A percentile compares a stretch with the other conserved stretches of the same genome.
Evolutionary conservation across 345 rosid species (phyloP).

Genomic region (Turnera subulata): DNA sequence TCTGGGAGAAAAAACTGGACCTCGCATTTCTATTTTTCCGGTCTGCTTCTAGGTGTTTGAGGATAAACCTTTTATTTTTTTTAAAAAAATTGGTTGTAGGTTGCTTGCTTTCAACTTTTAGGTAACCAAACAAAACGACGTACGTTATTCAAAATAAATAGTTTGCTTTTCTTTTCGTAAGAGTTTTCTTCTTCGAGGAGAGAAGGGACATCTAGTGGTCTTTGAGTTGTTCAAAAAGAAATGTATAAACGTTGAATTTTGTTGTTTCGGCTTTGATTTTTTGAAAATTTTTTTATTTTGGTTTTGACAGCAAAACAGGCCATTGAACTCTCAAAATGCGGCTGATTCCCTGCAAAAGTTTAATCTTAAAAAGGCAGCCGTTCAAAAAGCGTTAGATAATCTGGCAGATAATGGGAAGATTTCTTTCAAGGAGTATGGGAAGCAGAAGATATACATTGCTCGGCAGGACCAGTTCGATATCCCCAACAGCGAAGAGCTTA

Average conservation of each 20-base stretch:
- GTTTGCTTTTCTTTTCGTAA: no score
- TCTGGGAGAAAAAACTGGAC: no score
- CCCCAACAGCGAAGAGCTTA: slow-evolving; percentile 76
- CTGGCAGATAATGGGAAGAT: slow-evolving; percentile 74
- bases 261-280: neutral
- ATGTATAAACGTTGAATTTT: neutral
- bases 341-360: slow-evolving; percentile 90
- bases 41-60: no score
- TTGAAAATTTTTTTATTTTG: neutral
- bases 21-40: no score
- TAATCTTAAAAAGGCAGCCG: slow-evolving; percentile 82
- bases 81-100: no score
- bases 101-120: no score
- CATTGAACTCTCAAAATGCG: slow-evolving; percentile 75
- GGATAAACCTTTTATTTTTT: no score
- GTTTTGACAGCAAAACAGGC: slow-evolving; percentile 69
- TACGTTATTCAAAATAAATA: no score
- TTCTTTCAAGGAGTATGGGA: slow-evolving; percentile 86
- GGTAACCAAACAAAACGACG: no score
- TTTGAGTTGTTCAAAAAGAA: no score
- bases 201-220: no score
- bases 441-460: slow-evolving; percentile 91
- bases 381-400: slow-evolving; percentile 78
- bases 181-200: no score
- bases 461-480: slow-evolving; percentile 89